Conservation (phyloP, 2,329 filamentous ascomycete species). For the Botryosphaeria dothidea region DNA sequence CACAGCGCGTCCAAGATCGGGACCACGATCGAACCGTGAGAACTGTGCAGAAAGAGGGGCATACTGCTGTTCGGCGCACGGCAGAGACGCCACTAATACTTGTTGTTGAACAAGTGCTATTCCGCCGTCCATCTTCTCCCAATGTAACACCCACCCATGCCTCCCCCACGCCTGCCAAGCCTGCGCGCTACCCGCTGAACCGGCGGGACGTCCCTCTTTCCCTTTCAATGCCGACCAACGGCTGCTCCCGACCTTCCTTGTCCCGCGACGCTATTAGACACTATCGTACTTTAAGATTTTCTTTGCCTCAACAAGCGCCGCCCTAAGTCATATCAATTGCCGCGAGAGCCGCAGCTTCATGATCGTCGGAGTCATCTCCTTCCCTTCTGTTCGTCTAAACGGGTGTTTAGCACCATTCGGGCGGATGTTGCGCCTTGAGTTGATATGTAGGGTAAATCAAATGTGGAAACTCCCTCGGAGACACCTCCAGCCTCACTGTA, state of each 20-base stretch:
- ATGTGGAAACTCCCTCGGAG: slow-evolving; percentile 3
- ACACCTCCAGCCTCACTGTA: slow-evolving; percentile 11
- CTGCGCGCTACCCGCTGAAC: neutral
- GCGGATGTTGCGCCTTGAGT: neutral
- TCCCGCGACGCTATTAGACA: neutral
- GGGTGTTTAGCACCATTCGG: neutral
- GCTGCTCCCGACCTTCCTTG: slow-evolving; percentile 3
- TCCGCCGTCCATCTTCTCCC: neutral
- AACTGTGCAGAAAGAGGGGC: neutral
- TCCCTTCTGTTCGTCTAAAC: neutral
- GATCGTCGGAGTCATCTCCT: neutral
- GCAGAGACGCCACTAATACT: neutral
- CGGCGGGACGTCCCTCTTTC: neutral
- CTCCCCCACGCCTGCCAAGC: neutral
- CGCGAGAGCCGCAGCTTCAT: neutral
- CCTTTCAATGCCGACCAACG: neutral
- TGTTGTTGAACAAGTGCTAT: neutral
- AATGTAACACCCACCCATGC: neutral
- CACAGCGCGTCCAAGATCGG: neutral
- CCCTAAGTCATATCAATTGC: neutral
- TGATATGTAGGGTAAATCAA: neutral
- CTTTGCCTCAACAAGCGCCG: neutral
- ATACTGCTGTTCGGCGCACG: neutral
- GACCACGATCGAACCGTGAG: neutral
- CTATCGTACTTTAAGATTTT: neutral